phyloP scores from a whole-genome alignment of 2,329 filamentous ascomycete genomes.

The Xylaria multiplex region DNA sequence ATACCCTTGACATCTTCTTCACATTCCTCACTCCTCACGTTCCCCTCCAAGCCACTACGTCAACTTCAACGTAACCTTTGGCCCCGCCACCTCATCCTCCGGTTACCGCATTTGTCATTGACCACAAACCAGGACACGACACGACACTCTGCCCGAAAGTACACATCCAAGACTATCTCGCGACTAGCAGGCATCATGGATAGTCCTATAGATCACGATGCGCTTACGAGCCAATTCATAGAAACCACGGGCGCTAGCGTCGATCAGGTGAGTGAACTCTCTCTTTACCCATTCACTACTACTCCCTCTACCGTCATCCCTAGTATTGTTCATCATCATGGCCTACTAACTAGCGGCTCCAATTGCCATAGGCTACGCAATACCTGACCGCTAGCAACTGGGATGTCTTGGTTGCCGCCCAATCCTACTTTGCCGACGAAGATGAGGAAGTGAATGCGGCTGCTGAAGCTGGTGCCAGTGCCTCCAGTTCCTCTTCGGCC shows the following conservation, averaged over 20 bases:
- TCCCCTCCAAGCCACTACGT: background rate
- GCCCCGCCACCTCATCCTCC: background rate
- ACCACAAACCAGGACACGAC: background rate
- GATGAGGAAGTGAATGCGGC: constrained; percentile 57
- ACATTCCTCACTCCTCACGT: background rate
- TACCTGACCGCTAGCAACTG: constrained; percentile 73
- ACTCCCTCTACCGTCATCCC: background rate
- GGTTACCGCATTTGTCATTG: constrained; percentile 7
- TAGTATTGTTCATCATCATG: background rate
- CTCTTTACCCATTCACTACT: background rate
- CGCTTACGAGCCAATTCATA: constrained; percentile 63
- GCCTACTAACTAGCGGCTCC: background rate
- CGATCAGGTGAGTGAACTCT: constrained; percentile 49
- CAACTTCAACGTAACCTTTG: background rate
- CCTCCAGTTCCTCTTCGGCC: constrained; percentile 41
- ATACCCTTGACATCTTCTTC: too few species aligned
- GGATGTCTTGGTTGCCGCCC: constrained; percentile 71
- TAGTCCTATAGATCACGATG: constrained; percentile 53
- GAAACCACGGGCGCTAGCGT: constrained; percentile 63
- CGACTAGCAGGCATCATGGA: constrained; percentile 47
- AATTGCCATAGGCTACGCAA: constrained; percentile 65
- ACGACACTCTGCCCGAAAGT: background rate
- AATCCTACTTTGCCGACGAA: constrained; percentile 69
- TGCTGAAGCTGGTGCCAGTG: constrained; percentile 56
- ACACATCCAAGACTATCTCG: background rate